Evolutionary conservation across 768 basidiomycete species (phyloP), one percentile per base, ranked within the genome.

Genomic region (Hortiboletus flavorubellus): DNA sequence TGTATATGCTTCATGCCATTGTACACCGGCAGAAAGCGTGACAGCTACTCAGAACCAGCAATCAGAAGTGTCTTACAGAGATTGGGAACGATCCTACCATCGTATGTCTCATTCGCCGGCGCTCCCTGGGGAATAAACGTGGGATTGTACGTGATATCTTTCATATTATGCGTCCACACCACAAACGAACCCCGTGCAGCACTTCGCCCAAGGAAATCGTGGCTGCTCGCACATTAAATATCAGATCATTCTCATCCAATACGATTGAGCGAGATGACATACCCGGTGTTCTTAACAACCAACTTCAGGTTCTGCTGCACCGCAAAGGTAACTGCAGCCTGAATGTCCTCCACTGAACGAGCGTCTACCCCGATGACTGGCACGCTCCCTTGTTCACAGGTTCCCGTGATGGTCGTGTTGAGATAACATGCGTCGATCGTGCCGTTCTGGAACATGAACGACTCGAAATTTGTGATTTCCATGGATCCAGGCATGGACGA

Each of bases 1-100:
- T 2, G 61, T 64, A 54, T 81, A 82, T 0, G 75, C 75, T 51
- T 78, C 76, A 16, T 64, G 51, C 78, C 78, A 81, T 59, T 80
- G 78, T 5, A 80, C 77, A 0, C 80, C 81, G 47, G 79, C 73
- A 2, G 72, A 75, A 10, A 73, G 51, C 0, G 67, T 71, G 18
- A 72, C 54, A 16, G 63, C 71, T 68, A 30, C 6, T 7, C n/a
- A 47, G 4, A 38, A 74, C 44, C 44, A n/a, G 68, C 65, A 29
- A 6, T 56, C 11, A 51, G 43, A 18, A 14, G 43, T 1, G 5
- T 10, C 2, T 14, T 2, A n/a, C 18, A 7, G n/a, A 30, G 11
- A 52, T 5, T 16, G 33, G 26, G 21, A 16, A 31, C 21, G 21
- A 30, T 8, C 55, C 23, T 51, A 71, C 68, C 67, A 12, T 73